A percentile compares a stretch with the other conserved stretches of the same genome.
These are phyloP conservation scores for Gossypium bickii DNA, from an alignment of 345 rosid genomes.

Conservation along the genomic window DNA sequence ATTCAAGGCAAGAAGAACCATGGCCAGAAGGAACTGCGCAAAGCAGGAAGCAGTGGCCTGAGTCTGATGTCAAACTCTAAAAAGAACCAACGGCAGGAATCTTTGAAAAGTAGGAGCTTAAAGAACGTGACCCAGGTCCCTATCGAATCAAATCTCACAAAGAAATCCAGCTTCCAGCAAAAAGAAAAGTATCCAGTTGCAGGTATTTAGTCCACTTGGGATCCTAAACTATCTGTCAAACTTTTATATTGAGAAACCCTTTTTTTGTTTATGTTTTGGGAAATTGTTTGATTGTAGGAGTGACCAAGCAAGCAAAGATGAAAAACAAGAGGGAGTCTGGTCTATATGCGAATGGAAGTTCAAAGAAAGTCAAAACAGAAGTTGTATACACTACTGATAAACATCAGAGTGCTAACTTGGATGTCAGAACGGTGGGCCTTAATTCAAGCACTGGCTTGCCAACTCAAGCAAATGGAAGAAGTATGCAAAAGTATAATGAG, in stretches of 20 bases:
- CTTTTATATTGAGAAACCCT: background rate
- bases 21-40: constrained; percentile 24
- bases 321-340: constrained; percentile 44
- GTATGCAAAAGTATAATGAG: constrained; percentile 18
- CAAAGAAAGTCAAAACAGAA: constrained; percentile 41
- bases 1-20: constrained; percentile 28
- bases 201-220: constrained; percentile 28
- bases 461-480: constrained; percentile 26
- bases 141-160: constrained; percentile 24
- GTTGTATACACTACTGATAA: constrained; percentile 18
- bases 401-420: constrained; percentile 17
- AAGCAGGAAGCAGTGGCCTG: constrained; percentile 19
- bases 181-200: constrained; percentile 18
- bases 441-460: constrained; percentile 23
- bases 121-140: constrained; percentile 9
- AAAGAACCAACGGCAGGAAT: constrained; percentile 30
- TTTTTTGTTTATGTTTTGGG: constrained; percentile 18
- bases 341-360: constrained; percentile 27
- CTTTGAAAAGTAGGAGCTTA: constrained; percentile 36
- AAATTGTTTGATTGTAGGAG: constrained; percentile 30
- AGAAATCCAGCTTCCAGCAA: constrained; percentile 19
- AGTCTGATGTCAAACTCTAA: constrained; percentile 32
- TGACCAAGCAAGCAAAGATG: constrained; percentile 29
- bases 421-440: constrained; percentile 16
- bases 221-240: background rate